These are phyloP conservation scores for Rhizomucor pusillus DNA, from an alignment of 371 early-diverging fungal genomes.

Conservation along the genomic window DNA sequence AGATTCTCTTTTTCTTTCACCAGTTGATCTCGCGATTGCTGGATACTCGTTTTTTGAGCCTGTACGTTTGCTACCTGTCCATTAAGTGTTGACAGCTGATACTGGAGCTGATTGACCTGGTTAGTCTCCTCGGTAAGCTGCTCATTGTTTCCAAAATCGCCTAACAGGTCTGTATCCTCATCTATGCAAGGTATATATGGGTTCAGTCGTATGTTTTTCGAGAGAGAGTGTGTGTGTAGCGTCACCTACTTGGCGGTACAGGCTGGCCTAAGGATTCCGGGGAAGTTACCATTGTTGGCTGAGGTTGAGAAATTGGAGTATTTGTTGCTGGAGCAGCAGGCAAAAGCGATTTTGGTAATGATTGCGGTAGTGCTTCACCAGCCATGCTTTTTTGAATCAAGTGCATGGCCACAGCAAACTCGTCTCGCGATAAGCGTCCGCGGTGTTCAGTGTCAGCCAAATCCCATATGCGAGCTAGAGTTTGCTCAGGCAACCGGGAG, in stretches of 20 bases:
- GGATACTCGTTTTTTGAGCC: conserved; percentile 18
- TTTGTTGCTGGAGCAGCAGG: conserved; percentile 25
- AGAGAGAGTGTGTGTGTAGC: no score
- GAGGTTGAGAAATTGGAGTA: conserved; percentile 1
- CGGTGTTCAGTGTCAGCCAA: conserved; percentile 76
- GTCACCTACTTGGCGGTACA: not conserved
- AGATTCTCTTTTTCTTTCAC: conserved; percentile 25
- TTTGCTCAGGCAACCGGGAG: conserved; percentile 70
- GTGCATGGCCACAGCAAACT: conserved; percentile 96
- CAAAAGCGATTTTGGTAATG: conserved; percentile 58
- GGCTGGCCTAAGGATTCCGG: not conserved
- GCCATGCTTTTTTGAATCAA: conserved; percentile 75
- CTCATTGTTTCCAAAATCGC: conserved; percentile 42
- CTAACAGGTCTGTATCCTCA: conserved; percentile 36
- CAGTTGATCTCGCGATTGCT: conserved; percentile 19
- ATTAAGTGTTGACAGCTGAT: conserved; percentile 29
- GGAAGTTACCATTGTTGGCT: not conserved
- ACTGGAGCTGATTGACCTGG: conserved; percentile 37
- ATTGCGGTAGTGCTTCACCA: conserved; percentile 69
- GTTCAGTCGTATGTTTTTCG: no score
- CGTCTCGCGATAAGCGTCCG: conserved; percentile 82
- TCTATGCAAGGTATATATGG: no score
- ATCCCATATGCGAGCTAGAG: conserved; percentile 81
- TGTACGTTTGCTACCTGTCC: conserved; percentile 22
- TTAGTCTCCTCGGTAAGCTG: conserved; percentile 36